Evolutionary conservation across 768 basidiomycete genomes (phyloP).

Genomic region (Pulveroboletus sp.): DNA sequence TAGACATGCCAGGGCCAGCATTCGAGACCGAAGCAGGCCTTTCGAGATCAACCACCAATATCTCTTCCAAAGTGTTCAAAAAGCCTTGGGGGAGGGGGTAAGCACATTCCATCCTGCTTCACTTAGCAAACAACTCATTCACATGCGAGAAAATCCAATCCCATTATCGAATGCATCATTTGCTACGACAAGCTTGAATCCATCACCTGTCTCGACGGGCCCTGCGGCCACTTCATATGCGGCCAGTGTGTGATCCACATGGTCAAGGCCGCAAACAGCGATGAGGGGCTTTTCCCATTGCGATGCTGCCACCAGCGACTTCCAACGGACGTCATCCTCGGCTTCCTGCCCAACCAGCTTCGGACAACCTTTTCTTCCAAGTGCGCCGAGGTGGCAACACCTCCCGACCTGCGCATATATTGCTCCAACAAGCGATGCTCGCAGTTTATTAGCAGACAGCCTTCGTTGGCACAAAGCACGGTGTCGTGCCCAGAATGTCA

Average conservation of each 20-base stretch:
- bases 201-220: slow-evolving; percentile 29
- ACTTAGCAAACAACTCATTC: no score
- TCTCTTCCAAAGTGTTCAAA: no score
- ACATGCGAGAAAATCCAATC: no score
- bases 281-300: slow-evolving; percentile 51
- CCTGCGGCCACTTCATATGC: slow-evolving; percentile 51
- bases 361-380: slow-evolving; percentile 39
- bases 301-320: slow-evolving; percentile 47
- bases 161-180: slow-evolving; percentile 37
- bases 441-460: slow-evolving; percentile 44
- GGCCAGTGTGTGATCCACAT: slow-evolving; percentile 40
- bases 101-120: no score
- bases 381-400: slow-evolving; percentile 44
- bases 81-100: no score
- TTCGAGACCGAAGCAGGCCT: no score
- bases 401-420: slow-evolving; percentile 46
- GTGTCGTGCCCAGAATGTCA: slow-evolving; percentile 42
- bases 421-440: slow-evolving; percentile 47
- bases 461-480: slow-evolving; percentile 19
- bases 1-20: no score
- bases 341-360: slow-evolving; percentile 31
- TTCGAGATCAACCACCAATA: no score
- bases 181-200: slow-evolving; percentile 36
- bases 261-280: slow-evolving; percentile 39
- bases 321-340: slow-evolving; percentile 25